Percentiles rank a stretch among this genome's conserved stretches.
Conservation (phyloP, 495 filamentous ascomycete genomes). For the Aspergillus mulundensis region DNA sequence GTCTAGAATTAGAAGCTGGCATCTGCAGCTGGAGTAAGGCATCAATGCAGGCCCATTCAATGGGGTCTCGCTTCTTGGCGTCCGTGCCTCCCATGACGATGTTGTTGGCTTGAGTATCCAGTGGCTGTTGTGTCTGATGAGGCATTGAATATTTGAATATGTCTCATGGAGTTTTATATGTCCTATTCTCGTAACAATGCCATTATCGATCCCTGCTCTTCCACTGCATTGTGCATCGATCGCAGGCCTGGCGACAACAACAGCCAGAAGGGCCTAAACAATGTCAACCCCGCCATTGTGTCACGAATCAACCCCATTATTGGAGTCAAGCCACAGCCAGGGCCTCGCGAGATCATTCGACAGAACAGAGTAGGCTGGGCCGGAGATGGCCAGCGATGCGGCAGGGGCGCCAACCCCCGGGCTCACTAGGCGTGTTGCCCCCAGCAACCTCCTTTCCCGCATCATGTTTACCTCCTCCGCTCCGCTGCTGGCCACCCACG, state of each 20-base stretch:
- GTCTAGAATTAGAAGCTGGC: background rate
- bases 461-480: slow-evolving; percentile 40
- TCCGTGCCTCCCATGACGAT: no score
- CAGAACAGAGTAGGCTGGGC: background rate
- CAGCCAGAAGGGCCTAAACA: background rate
- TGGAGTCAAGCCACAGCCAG: background rate
- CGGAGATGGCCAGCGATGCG: slow-evolving; percentile 10
- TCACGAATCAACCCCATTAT: background rate
- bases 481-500: slow-evolving; percentile 27
- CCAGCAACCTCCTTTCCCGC: slow-evolving; percentile 32
- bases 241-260: no score
- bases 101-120: no score
- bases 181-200: no score
- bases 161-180: no score
- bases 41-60: slow-evolving; percentile 2
- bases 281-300: background rate
- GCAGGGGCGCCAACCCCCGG: slow-evolving; percentile 13
- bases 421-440: slow-evolving; percentile 30
- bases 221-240: no score
- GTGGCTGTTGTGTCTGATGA: no score
- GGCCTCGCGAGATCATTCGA: slow-evolving; percentile 10
- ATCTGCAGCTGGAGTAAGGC: background rate
- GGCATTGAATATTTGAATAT: no score
- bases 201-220: no score
- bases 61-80: background rate